Base-by-base conservation (phyloP, 2,329 filamentous ascomycete genomes). In the Nigrospora oryzae region DNA sequence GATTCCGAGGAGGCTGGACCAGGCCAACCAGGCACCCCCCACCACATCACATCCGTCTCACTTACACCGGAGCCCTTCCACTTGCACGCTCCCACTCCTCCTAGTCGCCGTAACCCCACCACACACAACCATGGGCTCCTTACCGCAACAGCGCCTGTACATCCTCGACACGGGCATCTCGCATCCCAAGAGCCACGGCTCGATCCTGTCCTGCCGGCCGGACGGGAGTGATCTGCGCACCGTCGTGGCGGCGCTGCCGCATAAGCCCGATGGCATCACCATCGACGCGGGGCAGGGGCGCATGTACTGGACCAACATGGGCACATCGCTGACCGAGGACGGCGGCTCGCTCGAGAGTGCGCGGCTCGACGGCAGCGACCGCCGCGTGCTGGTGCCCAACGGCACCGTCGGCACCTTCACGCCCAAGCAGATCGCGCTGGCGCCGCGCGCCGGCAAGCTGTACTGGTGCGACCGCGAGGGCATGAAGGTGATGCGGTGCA, bases 241-340 rank as follows among this genome's bases (percentile, higher is more conserved):
- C 11, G 32, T 49, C n/a, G 17, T 49, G 31, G 40, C 16, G 16
- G 31, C 36, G 36, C 65, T 48, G 39, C 16, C 12, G 16, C 37
- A 40, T n/a, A 42, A 45, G 36, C 46, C 46, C 33, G 46, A 48
- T 40, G 63, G 64, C 1, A 55, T 67, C 8, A 51, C 53, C 7
- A 54, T 64, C 4, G 59, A 57, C 23, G 37, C 48, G 7, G 36
- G 41, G 2, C 48, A 38, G 2, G 48, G 50, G 5, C 56, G 57
- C 14, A 57, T 67, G 14, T 67, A 62, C 49, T 68, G 63, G 64
- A 64, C 64, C 10, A 58, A 55, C 44, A 68, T 68, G 64, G 64
- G 63, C 1, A 16, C 48, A 3, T 53, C 55, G 6, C 53, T 53
- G 17, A 50, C 54, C 3, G 48, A 55, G n/a, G 58, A 67, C 46